A percentile compares a stretch with the other conserved stretches of the same genome.
Conservation (phyloP, 768 basidiomycete species). For the Pleurotus tuoliensis region DNA sequence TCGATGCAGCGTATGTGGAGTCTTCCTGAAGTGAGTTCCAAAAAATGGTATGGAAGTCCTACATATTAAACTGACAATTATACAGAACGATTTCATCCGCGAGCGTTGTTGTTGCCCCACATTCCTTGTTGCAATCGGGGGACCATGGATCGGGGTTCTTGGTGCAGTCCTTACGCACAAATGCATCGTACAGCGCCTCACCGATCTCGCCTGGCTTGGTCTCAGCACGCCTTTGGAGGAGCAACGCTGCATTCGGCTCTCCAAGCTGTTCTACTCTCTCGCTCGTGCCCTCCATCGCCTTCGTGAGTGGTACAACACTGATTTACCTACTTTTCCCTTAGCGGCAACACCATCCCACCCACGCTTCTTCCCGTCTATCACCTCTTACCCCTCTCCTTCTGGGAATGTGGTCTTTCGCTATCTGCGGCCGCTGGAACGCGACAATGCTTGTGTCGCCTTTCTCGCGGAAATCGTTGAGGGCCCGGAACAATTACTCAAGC, state of each 20-base stretch:
- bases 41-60: not conserved
- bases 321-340: conserved; percentile 1
- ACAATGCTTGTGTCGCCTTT: conserved; percentile 19
- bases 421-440: conserved; percentile 13
- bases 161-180: conserved; percentile 24
- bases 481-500: not conserved
- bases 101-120: conserved; percentile 23
- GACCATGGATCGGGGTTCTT: conserved; percentile 26
- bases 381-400: not conserved
- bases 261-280: conserved; percentile 16
- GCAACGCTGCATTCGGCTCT: conserved; percentile 13
- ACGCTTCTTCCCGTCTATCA: conserved; percentile 16
- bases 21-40: conserved; percentile 9
- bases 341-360: not conserved
- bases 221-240: conserved; percentile 9
- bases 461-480: conserved; percentile 11
- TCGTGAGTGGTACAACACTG: conserved; percentile 12
- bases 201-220: conserved; percentile 26
- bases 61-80: not conserved
- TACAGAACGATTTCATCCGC: conserved; percentile 7
- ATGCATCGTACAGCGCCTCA: conserved; percentile 29
- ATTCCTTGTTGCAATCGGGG: conserved; percentile 24
- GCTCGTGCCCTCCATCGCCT: conserved; percentile 10
- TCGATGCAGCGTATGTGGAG: conserved; percentile 14
- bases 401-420: conserved; percentile 16